These are phyloP conservation scores for Boletus fagicola DNA, from an alignment of 768 basidiomycete species.

Conservation along the genomic window DNA sequence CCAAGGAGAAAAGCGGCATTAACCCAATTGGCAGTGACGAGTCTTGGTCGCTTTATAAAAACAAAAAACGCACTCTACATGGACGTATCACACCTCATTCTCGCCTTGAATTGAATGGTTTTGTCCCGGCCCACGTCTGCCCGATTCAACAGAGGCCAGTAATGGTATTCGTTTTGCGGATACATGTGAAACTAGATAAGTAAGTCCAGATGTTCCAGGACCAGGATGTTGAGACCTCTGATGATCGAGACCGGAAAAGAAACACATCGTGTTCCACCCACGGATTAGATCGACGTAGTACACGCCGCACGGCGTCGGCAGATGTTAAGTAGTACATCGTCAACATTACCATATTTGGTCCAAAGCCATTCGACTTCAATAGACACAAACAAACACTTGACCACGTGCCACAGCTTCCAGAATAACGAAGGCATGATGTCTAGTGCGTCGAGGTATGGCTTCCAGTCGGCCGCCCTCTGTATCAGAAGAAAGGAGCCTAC, in stretches of 20 bases:
- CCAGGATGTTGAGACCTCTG: neutral
- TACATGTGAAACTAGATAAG: neutral
- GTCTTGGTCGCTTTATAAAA: neutral
- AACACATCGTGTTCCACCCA: neutral
- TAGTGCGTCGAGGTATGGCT: constrained; percentile 17
- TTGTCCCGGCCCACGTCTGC: no score
- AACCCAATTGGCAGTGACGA: neutral
- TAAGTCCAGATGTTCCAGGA: neutral
- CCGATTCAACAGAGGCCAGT: no score
- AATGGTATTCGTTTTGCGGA: neutral
- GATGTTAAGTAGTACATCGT: no score
- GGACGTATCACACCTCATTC: neutral
- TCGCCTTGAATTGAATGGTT: neutral
- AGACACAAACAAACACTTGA: no score
- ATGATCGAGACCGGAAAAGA: neutral
- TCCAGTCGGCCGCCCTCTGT: constrained; percentile 8
- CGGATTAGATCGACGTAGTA: neutral
- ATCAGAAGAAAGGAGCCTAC: no score
- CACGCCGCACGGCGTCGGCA: no score
- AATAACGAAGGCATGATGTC: constrained; percentile 5
- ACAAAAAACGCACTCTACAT: neutral
- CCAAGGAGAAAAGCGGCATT: neutral
- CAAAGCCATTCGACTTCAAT: no score
- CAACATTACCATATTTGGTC: no score
- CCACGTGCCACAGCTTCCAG: no score